Evolutionary conservation across 495 filamentous ascomycete genomes (phyloP), one percentile per base, ranked within the genome.

Genomic region (Hyaloscypha variabilis): DNA sequence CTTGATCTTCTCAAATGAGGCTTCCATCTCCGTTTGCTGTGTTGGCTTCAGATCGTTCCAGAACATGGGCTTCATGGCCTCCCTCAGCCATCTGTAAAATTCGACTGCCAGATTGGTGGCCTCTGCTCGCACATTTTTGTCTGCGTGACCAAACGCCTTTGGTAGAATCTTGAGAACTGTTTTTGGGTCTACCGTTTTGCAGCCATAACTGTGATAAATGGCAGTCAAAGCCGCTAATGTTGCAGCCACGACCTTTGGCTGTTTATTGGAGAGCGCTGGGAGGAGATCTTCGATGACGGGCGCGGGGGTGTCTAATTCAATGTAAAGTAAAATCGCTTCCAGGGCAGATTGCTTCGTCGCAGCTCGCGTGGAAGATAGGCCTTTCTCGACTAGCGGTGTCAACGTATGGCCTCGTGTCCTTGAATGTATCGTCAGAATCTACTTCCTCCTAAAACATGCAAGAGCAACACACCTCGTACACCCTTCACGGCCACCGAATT

Each of bases 41-140:
- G 96, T 93, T 2, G 93, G 91, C 75, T 99, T 99, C 64, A 99
- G 77, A 50, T 98, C 96, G 50, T 85, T 86, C 92, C 94, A 99
- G 74, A 99, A 99, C 74, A 97, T 87, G 21, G 94, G 92, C 74
- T 99, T 99, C 85, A 99, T 98, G 2, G 94, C 96, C 62, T 99
- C 96, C 65, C 92, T 90, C 31, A 99, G 83, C 96, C 96, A 99
- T 74, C 96, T 83, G 77, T 98, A 99, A 52, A 99, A 85, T 71
- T 98, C 96, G 57, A 97, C 94, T 0, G 93, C 89, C 30, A 99
- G 81, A 68, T 90, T 93, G 57, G 95, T 94, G 29, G 92, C 91
- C 77, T 98, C 96, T 1, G 94, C 93, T 72, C 96, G 89, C 17
- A 99, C 96, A 74, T 97, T 98, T 76, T 99, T 99, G 82, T 99